Evolutionary conservation across 495 filamentous ascomycete species (phyloP).

Genomic region (Penicillium cataractarum): DNA sequence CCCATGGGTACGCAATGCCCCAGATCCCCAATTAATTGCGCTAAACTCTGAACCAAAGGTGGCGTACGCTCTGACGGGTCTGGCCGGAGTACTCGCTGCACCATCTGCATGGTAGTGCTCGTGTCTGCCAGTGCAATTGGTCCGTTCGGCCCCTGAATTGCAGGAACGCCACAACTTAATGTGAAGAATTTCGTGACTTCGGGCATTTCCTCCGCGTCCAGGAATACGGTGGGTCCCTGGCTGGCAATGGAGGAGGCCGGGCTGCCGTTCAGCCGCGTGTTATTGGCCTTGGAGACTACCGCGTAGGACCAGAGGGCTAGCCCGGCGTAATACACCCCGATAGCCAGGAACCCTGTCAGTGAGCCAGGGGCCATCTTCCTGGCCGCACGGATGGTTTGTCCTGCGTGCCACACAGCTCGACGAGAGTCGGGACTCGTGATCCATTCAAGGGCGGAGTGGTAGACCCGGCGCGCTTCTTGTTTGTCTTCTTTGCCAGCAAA

Average conservation of each 20-base stretch:
- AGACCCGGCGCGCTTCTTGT: constrained; percentile 59
- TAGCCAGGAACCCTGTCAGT: constrained; percentile 61
- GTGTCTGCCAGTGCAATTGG: constrained; percentile 31
- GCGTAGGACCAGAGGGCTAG: constrained; percentile 65
- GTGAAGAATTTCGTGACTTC: constrained; percentile 52
- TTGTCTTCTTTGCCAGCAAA: constrained; percentile 66
- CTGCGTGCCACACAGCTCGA: constrained; percentile 64
- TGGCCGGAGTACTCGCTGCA: constrained; percentile 28
- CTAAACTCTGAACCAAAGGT: constrained; percentile 59
- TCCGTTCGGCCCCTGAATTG: constrained; percentile 37
- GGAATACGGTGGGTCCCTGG: constrained; percentile 38
- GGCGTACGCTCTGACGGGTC: constrained; percentile 31
- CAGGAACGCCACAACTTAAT: constrained; percentile 47
- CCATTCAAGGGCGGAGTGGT: constrained; percentile 58
- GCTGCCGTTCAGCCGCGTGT: constrained; percentile 24
- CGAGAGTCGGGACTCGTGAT: constrained; percentile 52
- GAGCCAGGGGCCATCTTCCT: constrained; percentile 48
- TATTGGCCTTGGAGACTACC: constrained; percentile 43
- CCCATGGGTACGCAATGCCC: constrained; percentile 32
- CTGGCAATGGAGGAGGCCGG: constrained; percentile 10
- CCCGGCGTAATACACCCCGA: constrained; percentile 62
- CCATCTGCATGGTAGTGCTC: constrained; percentile 30
- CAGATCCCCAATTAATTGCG: constrained; percentile 57
- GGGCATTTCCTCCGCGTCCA: constrained; percentile 51
- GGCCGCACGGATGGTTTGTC: constrained; percentile 60